Base-by-base conservation (phyloP, 1,284 basidiomycete species). In the Irpex rosettiformis region DNA sequence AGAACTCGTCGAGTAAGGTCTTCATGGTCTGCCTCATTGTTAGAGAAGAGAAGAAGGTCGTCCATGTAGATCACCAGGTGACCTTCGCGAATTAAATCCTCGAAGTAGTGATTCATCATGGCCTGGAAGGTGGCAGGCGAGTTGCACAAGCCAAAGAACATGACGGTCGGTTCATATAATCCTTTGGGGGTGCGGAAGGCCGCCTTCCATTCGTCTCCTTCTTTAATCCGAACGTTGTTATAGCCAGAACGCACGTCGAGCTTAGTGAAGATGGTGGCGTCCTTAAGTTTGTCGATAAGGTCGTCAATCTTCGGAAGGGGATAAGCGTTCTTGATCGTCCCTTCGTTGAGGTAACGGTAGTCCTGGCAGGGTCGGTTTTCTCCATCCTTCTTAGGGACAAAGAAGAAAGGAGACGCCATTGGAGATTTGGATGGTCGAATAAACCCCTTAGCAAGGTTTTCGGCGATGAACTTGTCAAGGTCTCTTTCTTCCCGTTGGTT, bases 331-430 rank as follows among this genome's bases (percentile, higher is more conserved):
- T 76, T 77, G 10, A 69, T 58, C 0, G 71, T 78, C 29, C 71
- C 61, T 1, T 52, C 56, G 29, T 68, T 65, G 10, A 68, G 57
- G 48, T 58, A 42, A 2, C 60, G 58, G 30, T 68, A 78, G 55
- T 79, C 74, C 54, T 65, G 60, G 18, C 62, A 16, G 66, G 66
- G 62, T 1, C 72, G 64, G 0, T 75, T 62, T 0, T 61, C 54
- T 3, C 73, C 71, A 58, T 77, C 75, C 61, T 77, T 76, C 66
- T 79, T 79, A 47, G 69, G 69, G 27, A 76, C 55, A 27, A 64
- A 64, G 57, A 64, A 64, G 25, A 63, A 52, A 8, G 62, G 63
- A 0, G 59, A 63, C 25, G 56, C 65, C 0, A 60, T 58, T 1
- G 68, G 62, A 0, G 68, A 70, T 33, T 65, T 51, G 1, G 68